These are phyloP conservation scores for Alternaria sp. DNA, from an alignment of 2,329 filamentous ascomycete species.

Conservation along the genomic window DNA sequence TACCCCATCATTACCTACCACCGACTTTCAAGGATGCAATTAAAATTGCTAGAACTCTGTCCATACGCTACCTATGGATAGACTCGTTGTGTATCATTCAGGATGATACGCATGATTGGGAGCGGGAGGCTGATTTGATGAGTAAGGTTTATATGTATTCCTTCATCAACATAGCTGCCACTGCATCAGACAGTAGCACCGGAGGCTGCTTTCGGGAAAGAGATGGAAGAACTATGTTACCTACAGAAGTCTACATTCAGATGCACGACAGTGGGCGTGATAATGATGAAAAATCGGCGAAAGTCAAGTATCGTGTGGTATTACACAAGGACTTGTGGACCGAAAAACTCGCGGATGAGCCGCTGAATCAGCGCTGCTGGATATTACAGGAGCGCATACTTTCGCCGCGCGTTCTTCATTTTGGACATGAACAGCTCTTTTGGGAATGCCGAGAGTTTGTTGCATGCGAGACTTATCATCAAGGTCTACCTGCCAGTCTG, in stretches of 20 bases:
- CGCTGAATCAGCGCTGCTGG: constrained; percentile 13
- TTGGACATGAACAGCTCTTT: constrained; percentile 24
- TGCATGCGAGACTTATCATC: constrained; percentile 20
- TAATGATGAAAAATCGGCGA: neutral
- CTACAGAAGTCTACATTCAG: neutral
- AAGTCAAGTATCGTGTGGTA: neutral
- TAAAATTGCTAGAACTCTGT: neutral
- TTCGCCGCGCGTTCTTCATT: constrained; percentile 28
- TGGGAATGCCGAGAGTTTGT: constrained; percentile 27
- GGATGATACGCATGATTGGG: neutral
- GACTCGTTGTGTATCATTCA: constrained; percentile 10
- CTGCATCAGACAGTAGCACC: neutral
- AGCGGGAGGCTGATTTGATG: neutral
- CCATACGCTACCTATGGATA: constrained; percentile 6
- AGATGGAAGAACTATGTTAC: neutral
- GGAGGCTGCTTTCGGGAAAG: constrained; percentile 9
- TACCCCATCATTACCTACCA: neutral
- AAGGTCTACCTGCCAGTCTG: neutral
- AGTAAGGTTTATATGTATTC: neutral
- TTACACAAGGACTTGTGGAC: neutral
- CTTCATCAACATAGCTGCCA: constrained; percentile 10
- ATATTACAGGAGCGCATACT: constrained; percentile 27
- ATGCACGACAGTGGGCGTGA: neutral
- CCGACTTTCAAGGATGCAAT: constrained; percentile 1
- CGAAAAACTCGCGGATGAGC: neutral